Conservation (phyloP, 176 grass and related monocot genomes). For the Triticum monococcum region DNA sequence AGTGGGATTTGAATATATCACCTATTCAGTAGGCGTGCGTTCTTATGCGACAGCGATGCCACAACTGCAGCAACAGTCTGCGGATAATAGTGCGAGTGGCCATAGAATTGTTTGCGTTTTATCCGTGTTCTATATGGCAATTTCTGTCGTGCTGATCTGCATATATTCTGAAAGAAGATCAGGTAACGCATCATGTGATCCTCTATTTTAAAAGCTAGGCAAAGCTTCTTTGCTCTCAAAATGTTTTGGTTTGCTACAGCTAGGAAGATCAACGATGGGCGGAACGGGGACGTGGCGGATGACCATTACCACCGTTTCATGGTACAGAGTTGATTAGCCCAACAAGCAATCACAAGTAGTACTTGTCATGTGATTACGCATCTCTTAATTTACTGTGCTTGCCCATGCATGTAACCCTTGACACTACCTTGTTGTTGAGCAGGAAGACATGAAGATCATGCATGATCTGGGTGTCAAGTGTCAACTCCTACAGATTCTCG, state of each 20-base stretch:
- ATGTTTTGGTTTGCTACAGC: not conserved
- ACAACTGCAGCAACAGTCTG: no score
- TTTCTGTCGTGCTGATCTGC: not conserved
- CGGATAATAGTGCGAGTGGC: no score
- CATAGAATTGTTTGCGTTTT: no score
- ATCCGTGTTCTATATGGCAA: no score
- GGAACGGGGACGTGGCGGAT: slow-evolving; percentile 42
- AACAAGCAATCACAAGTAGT: no score
- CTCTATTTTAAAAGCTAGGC: no score
- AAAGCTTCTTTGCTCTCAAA: not conserved
- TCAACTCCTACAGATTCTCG: slow-evolving; percentile 64
- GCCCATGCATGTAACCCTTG: not conserved
- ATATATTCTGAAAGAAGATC: no score
- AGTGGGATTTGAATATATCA: not conserved
- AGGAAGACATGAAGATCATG: slow-evolving; percentile 52
- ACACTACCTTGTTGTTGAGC: not conserved
- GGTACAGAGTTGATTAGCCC: not conserved
- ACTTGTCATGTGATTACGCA: not conserved
- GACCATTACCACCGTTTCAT: slow-evolving; percentile 56
- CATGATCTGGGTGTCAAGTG: slow-evolving; percentile 44
- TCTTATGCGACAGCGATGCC: no score
- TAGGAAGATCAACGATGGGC: slow-evolving; percentile 32
- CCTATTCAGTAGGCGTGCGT: no score
- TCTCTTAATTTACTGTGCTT: not conserved
- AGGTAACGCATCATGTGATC: no score